phyloP scores from a whole-genome alignment of 192 early-diverging fungal genomes.

The Neocallimastix lanati region DNA sequence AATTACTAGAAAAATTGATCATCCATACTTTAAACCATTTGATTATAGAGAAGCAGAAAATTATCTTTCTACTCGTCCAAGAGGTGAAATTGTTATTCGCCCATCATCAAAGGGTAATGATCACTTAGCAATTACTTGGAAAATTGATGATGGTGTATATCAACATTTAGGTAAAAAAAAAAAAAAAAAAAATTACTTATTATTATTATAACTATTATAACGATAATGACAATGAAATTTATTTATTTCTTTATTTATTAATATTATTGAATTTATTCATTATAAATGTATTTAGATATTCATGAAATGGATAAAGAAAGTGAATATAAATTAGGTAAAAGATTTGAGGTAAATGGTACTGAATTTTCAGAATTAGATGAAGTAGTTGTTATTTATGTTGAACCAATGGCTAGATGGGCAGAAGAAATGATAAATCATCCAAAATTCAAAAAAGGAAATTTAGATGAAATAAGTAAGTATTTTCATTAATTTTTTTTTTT shows the following conservation, averaged over 20 bases:
- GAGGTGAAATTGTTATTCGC: slow-evolving; percentile 67
- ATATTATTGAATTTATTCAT: too few species aligned
- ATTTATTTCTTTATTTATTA: too few species aligned
- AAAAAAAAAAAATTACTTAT: too few species aligned
- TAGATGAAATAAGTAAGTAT: slow-evolving; percentile 36
- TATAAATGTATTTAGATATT: slow-evolving; percentile 51
- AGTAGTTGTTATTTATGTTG: slow-evolving; percentile 73
- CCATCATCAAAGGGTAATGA: slow-evolving; percentile 76
- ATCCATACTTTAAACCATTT: slow-evolving; percentile 66
- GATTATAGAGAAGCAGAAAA: slow-evolving; percentile 52
- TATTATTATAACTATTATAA: too few species aligned
- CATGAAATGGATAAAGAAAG: slow-evolving; percentile 49
- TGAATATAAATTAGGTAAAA: slow-evolving; percentile 48
- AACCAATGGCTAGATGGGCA: slow-evolving; percentile 55
- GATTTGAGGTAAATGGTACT: slow-evolving; percentile 42
- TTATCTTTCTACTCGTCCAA: slow-evolving; percentile 38
- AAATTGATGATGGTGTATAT: slow-evolving; percentile 66
- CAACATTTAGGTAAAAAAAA: slow-evolving; percentile 63
- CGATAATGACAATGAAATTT: too few species aligned
- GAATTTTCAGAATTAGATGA: slow-evolving; percentile 81
- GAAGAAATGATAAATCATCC: slow-evolving; percentile 46
- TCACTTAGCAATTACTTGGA: slow-evolving; percentile 86
- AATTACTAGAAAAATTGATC: slow-evolving; percentile 47
- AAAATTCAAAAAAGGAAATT: slow-evolving; percentile 54
- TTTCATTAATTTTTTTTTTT: too few species aligned